Evolutionary conservation across 257 asterid species (phyloP), one percentile per base, ranked within the genome.

Genomic region (Nemophila menziesii): DNA sequence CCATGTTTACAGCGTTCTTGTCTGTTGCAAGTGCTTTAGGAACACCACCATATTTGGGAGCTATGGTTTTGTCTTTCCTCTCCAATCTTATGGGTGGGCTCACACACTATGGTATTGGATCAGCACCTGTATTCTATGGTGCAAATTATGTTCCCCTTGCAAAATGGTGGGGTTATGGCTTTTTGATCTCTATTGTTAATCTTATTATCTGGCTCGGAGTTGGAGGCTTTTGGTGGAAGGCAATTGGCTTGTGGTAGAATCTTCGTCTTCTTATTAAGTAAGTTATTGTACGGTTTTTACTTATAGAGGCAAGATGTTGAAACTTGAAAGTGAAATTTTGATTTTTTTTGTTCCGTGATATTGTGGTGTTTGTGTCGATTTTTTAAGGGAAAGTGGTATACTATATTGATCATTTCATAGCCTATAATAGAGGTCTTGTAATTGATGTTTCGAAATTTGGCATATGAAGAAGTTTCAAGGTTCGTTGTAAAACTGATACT

Each of bases 171-270:
- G 94, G 92, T 48, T 84, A 80, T n/a, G 93, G 96, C 4, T 85
- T 85, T 50, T 2, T 81, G 22, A 60, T 79, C 51, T 85, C 96
- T 1, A 9, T 89, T 5, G 93, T 85, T 46, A 85, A 85, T 67
- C 75, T 86, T 23, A 16, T 74, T 2, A 90, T 90, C 40, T 90
- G 96, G 96, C 92, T 90, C 5, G 94, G 94, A 5, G 70, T 80
- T 18, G 98, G 98, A 38, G 98, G 96, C 11, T 8, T 67, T 5
- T 89, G 95, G 98, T 89, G 98, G 98, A 89, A 80, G 72, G 61
- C 63, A 54, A 80, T 89, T 11, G 96, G 94, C 56, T 74, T 89
- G 67, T 89, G 92, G 80, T 85, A 77, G 59, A 49, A 50, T 17
- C 24, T 39, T 47, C 39, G 45, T 6, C 36, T 7, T 29, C 36